Evolutionary conservation across 1,284 basidiomycete species (phyloP), one percentile per base, ranked within the genome.

Genomic region (Neonothopanus nambi): DNA sequence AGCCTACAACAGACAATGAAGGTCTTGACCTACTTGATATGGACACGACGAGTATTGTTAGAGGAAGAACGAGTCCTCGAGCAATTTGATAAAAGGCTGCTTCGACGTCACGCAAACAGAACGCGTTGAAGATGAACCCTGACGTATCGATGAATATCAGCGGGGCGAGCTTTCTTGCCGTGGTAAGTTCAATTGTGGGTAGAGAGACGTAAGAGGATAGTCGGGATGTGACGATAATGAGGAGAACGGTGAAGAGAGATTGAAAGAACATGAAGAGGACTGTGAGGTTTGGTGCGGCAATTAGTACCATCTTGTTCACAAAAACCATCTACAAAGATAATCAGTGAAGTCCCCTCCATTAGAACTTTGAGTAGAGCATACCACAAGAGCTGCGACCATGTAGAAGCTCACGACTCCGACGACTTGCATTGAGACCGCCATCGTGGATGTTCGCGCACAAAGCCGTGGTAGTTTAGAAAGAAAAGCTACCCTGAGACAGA

Each of bases 41-140:
- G 9, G 78, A 72, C 3, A 77, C 77, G 7, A 81, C 74, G 21
- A 66, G 48, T 48, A 85, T 81, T 2, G 84, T 86, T n/a, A 85
- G 69, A 1, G 83, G 84, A 2, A 88, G 74, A 12, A 83, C 76
- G 41, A 87, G 74, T 1, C 85, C 85, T 26, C 85, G 74, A 0
- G 85, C 85, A 59, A 88, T 82, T 69, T 84, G 79, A 65, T 80
- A 82, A 65, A 81, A 84, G 0, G 81, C 78, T 1, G 83, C 81
- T 51, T 85, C 82, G 40, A 85, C 83, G 48, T 78, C 76, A 24
- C 80, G 72, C 33, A 85, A 69, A 63, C 82, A 85, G 12, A 84
- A 73, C 0, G 81, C 83, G 62, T 85, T 85, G 72, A 85, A 85
- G 24, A 81, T 70, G 17, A 86, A 73, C 3, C 83, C 82, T 18